Evolutionary conservation across 176 grass and related monocot species (phyloP).

Genomic region (Pontederia crassipes): DNA sequence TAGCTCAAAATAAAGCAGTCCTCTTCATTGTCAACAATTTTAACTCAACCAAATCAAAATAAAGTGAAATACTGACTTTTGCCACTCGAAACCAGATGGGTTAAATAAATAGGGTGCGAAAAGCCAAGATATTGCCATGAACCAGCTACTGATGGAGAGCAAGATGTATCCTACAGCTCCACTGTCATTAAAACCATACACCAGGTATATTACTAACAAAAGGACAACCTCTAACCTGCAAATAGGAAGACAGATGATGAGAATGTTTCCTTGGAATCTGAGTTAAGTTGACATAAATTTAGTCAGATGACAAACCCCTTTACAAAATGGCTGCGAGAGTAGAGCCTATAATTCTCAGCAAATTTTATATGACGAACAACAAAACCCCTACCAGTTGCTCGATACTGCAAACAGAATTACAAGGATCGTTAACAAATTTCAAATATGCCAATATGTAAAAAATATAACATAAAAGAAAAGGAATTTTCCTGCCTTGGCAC

Average conservation of each 20-base stretch:
- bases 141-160: slow-evolving; percentile 94
- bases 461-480: neutral
- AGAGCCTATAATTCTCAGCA: slow-evolving; percentile 89
- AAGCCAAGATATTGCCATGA: slow-evolving; percentile 88
- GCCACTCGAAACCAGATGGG: slow-evolving; percentile 94
- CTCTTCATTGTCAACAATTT: too few relatives aligned
- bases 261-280: neutral
- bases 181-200: slow-evolving; percentile 70
- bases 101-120: slow-evolving; percentile 94
- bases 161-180: slow-evolving; percentile 86
- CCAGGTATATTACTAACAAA: slow-evolving; percentile 59
- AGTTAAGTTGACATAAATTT: slow-evolving; percentile 2
- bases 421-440: slow-evolving; percentile 8
- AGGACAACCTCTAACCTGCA: slow-evolving; percentile 81
- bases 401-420: slow-evolving; percentile 46
- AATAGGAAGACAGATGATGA: slow-evolving; percentile 19
- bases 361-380: slow-evolving; percentile 84
- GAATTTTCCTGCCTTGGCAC: slow-evolving; percentile 56
- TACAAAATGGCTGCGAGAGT: slow-evolving; percentile 89
- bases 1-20: neutral
- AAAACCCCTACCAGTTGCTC: slow-evolving; percentile 81
- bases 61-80: slow-evolving; percentile 50
- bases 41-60: neutral
- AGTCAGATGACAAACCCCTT: slow-evolving; percentile 58
- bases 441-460: neutral